Evolutionary conservation across 2,329 filamentous ascomycete species (phyloP), one percentile per base, ranked within the genome.

Genomic region (Madurella fahalii): DNA sequence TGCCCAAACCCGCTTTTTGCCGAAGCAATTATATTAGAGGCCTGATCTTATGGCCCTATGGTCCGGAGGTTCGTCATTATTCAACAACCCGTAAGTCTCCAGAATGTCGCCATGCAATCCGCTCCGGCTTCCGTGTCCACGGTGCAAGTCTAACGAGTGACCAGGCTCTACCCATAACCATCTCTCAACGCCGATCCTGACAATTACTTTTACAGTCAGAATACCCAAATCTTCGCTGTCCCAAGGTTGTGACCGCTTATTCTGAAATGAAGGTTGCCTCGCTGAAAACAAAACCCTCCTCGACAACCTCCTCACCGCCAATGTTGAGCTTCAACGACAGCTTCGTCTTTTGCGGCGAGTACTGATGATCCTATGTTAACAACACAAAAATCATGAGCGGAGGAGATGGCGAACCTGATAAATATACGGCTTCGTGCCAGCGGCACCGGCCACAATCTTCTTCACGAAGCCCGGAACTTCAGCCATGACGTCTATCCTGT

Each of bases 251-350:
- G 5, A 20, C 17, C 15, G 17, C 37, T 49, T 69, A 72, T 59
- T 76, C 86, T 50, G 87, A 91, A 73, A 99, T 95, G 76, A 97
- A 99, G n/a, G 92, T 96, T 2, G 94, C 91, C 75, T 99, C 94
- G 54, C 82, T 84, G 73, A 95, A 95, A 52, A 95, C 74, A 45
- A 74, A 77, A 46, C 94, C 94, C 67, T 91, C 77, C 71, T 97
- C 93, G 16, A 79, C 77, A 58, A 85, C 81, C 65, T 92, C 87
- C 65, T 89, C 79, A 55, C 91, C 91, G 47, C 89, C 91, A 60
- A 93, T 79, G 73, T 92, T 94, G 64, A 99, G 67, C 78, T 94
- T 93, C 63, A 99, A 75, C 15, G 82, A 82, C 54, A 90, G 71
- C 61, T 79, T 79, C 65, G 82, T 82, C 54, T 79, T 73, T 57